Conservation (phyloP, 257 asterid genomes). For the Salvia rosmarinus region DNA sequence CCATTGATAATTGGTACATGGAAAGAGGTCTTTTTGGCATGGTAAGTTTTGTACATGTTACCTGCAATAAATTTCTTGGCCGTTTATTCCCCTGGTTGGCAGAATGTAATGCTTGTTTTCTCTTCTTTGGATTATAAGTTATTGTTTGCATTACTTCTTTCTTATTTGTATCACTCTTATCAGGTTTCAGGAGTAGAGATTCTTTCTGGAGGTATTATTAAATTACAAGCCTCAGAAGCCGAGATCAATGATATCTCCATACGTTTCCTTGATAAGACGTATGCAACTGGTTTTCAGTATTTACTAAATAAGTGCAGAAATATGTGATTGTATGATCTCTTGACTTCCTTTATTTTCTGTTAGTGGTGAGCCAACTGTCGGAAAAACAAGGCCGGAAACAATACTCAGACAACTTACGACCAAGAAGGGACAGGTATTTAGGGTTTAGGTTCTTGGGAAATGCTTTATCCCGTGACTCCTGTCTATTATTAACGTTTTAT, state of each 20-base stretch:
- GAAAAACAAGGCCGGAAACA: constrained; percentile 93
- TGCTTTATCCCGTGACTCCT: constrained; percentile 8
- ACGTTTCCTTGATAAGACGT: constrained; percentile 95
- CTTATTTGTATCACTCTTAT: constrained; percentile 21
- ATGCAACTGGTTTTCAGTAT: constrained; percentile 40
- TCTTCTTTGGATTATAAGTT: constrained; percentile 11
- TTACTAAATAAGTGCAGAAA: constrained; percentile 5
- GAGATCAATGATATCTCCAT: constrained; percentile 84
- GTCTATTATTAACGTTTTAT: not conserved
- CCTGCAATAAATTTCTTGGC: not conserved
- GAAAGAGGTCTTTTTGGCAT: constrained; percentile 97
- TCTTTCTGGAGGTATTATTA: constrained; percentile 94
- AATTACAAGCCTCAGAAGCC: constrained; percentile 91
- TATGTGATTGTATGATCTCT: constrained; percentile 27
- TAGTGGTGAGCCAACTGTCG: constrained; percentile 93
- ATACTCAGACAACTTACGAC: constrained; percentile 97
- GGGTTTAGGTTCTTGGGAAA: constrained; percentile 20
- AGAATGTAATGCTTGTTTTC: not conserved
- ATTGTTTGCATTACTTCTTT: constrained; percentile 20
- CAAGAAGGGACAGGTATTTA: constrained; percentile 89
- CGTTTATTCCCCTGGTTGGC: constrained; percentile 3
- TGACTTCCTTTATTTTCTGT: constrained; percentile 32
- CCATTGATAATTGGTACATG: constrained; percentile 96
- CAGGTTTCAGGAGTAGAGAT: constrained; percentile 96
- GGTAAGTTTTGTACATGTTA: constrained; percentile 51